Conservation (phyloP, 225 moss, liverwort and hornwort genomes). For the Sphagnum tenellum region DNA sequence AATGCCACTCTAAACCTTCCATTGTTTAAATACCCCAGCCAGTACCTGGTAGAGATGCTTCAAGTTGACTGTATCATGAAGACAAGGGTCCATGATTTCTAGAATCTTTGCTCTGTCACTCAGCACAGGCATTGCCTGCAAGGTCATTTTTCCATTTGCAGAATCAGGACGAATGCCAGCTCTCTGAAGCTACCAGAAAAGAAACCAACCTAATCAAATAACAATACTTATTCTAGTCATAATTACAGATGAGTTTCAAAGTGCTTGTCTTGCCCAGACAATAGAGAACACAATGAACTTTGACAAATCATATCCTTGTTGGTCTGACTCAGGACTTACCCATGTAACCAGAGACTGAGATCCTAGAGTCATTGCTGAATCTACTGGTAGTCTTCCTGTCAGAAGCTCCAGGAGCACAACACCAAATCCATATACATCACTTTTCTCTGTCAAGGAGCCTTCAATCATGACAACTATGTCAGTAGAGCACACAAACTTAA, state of each 20-base stretch:
- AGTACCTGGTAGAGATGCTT: conserved; percentile 71
- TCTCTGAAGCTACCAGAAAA: too few relatives aligned
- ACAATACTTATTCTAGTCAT: too few relatives aligned
- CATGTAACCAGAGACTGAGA: conserved; percentile 63
- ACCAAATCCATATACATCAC: conserved; percentile 70
- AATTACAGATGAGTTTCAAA: too few relatives aligned
- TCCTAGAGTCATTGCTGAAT: conserved; percentile 33
- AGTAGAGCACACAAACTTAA: too few relatives aligned
- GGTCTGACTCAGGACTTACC: conserved; percentile 13
- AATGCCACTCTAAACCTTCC: too few relatives aligned
- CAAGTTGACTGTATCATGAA: conserved; percentile 31
- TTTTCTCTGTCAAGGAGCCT: conserved; percentile 63
- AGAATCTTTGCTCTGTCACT: conserved; percentile 41
- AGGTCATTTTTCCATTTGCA: too few relatives aligned
- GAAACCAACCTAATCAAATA: too few relatives aligned
- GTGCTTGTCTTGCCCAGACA: too few relatives aligned
- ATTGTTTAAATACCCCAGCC: too few relatives aligned
- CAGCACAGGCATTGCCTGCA: conserved; percentile 49
- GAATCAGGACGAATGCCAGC: too few relatives aligned
- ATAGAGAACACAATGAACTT: too few relatives aligned
- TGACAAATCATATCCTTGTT: too few relatives aligned
- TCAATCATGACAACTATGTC: not conserved
- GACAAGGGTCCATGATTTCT: conserved; percentile 30
- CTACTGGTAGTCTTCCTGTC: conserved; percentile 53
- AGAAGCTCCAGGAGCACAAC: conserved; percentile 62